Evolutionary conservation across 1,139 yeast genomes (phyloP).

Genomic region (Candida tetrigidarum): DNA sequence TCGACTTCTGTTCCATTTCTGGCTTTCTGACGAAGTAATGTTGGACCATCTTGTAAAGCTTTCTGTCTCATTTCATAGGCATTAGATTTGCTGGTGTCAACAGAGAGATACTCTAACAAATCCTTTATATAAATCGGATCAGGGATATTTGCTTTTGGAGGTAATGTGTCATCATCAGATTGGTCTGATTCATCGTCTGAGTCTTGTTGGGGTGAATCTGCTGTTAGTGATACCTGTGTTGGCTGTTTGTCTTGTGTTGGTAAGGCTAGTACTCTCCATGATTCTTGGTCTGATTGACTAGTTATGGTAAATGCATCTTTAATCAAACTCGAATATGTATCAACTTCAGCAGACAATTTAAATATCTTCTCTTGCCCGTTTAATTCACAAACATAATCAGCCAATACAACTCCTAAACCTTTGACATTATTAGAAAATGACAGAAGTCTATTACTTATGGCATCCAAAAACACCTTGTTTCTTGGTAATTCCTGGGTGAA

Average conservation of each 20-base stretch:
- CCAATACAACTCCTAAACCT: conserved; percentile 48
- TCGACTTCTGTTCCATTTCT: conserved; percentile 57
- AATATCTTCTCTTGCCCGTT: conserved; percentile 41
- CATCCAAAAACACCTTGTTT: conserved; percentile 37
- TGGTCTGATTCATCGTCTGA: conserved; percentile 56
- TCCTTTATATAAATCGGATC: conserved; percentile 68
- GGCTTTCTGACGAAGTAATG: conserved; percentile 57
- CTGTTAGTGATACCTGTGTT: background rate
- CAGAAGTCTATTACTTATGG: conserved; percentile 48
- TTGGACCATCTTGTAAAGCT: conserved; percentile 59
- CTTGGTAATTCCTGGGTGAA: conserved; percentile 25
- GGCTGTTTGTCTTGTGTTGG: conserved; percentile 12
- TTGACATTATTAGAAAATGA: conserved; percentile 47
- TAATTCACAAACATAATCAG: conserved; percentile 46
- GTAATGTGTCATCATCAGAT: conserved; percentile 53
- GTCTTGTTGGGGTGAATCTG: conserved; percentile 15
- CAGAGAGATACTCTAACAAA: conserved; percentile 54
- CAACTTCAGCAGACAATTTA: conserved; percentile 25
- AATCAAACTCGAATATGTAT: conserved; percentile 13
- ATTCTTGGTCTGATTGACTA: conserved; percentile 9
- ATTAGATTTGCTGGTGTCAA: conserved; percentile 45
- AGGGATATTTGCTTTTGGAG: conserved; percentile 36
- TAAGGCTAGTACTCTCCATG: conserved; percentile 22
- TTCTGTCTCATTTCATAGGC: conserved; percentile 55
- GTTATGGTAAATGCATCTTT: background rate